Conservation (phyloP, 345 rosid genomes). For the Brassica juncea region DNA sequence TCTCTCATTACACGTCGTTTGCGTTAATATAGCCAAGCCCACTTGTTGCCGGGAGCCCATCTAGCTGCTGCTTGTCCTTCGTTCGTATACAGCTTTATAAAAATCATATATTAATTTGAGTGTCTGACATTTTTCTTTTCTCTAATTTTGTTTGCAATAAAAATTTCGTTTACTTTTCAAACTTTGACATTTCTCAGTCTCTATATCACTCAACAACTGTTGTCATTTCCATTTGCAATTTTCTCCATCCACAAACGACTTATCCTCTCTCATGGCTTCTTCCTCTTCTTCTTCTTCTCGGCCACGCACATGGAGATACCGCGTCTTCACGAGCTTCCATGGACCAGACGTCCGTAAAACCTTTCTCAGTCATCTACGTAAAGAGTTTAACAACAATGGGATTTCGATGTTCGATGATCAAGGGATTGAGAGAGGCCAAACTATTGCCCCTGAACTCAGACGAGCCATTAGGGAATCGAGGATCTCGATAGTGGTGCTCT, state of each 20-base stretch:
- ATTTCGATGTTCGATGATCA: not conserved
- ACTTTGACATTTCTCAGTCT: not conserved
- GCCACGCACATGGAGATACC: not conserved
- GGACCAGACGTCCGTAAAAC: constrained; percentile 1
- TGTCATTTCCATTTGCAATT: not conserved
- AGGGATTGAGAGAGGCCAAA: not conserved
- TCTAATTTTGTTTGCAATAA: not conserved
- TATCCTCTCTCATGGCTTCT: not conserved
- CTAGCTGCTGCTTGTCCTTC: not conserved
- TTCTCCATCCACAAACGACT: not conserved
- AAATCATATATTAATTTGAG: not conserved
- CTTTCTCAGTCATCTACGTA: not conserved
- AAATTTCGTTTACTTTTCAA: not conserved
- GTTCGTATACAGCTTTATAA: not conserved
- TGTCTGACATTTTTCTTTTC: not conserved
- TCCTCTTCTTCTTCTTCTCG: not conserved
- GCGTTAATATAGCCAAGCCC: not conserved
- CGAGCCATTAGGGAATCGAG: not conserved
- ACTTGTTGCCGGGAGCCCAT: not conserved
- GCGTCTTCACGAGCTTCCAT: not conserved
- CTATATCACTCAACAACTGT: not conserved
- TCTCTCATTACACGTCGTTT: not conserved
- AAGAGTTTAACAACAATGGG: not conserved
- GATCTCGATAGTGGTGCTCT: not conserved
- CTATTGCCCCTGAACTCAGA: not conserved